Evolutionary conservation across 2,329 filamentous ascomycete species (phyloP), one percentile per base, ranked within the genome.

Genomic region (Blumeria graminis): DNA sequence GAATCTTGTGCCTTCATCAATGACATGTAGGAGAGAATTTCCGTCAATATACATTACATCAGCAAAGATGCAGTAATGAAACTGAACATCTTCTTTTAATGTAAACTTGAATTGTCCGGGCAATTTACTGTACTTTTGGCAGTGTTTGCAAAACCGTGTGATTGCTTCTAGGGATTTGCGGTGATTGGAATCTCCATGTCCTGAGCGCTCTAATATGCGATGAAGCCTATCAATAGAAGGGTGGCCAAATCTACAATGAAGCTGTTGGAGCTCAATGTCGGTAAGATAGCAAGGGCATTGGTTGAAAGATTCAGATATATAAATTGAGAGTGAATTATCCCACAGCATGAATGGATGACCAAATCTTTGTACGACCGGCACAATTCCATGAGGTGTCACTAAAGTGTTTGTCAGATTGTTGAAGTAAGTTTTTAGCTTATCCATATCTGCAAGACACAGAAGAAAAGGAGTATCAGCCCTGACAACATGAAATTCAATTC

Each of bases 1-100:
- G n/a, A 36, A 58, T 35, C 16, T 53, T 10, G 33, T 58, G 8
- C 1, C 38, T 50, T 56, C 55, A 38, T 58, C 43, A 10, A 58
- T 22, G 13, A 57, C 33, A 54, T 58, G 43, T 1, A 58, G 11
- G 7, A 57, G n/a, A 6, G 39, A 43, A n/a, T 55, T 55, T 28
- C 34, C 22, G 1, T 55, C 46, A 28, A 58, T 53, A 22, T 53
- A 53, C 50, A 53, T 53, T n/a, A 53, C 38, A 18, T 53, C 50
- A 22, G 36, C 33, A 33, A 58, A 7, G 2, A 58, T 35, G 14
- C 43, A 41, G 16, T 58, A 46, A 41, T 58, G 56, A 39, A 58
- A 58, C 1, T 54, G 8, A 11, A 22, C 32, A 50, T 56, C 55
- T 18, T 56, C 39, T 35, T 22, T 13, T n/a, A 56, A 32, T 34